These are phyloP conservation scores for Boletus sp. DNA, from an alignment of 1,284 basidiomycete genomes.

Conservation along the genomic window DNA sequence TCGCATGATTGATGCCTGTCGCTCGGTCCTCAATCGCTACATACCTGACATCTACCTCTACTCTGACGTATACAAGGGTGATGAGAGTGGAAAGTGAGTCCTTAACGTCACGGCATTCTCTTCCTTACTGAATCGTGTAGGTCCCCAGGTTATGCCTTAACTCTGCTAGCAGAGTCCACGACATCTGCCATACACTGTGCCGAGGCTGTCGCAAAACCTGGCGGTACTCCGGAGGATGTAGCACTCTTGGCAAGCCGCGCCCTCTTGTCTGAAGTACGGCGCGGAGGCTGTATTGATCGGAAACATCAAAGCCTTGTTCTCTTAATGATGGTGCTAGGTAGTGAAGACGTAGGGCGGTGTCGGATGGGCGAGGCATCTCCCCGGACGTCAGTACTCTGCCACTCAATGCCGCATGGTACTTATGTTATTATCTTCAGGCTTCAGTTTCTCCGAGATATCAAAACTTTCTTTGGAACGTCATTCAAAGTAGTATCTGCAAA, in stretches of 20 bases:
- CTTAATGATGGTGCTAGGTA: constrained; percentile 90
- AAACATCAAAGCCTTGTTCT: constrained; percentile 88
- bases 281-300: constrained; percentile 88
- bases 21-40: constrained; percentile 90
- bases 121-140: constrained; percentile 37
- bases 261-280: constrained; percentile 75
- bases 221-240: constrained; percentile 88
- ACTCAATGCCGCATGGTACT: constrained; percentile 1
- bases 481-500: constrained; percentile 56
- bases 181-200: constrained; percentile 87
- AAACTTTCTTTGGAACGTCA: constrained; percentile 74
- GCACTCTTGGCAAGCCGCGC: constrained; percentile 76
- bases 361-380: constrained; percentile 79
- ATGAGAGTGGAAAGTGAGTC: constrained; percentile 90
- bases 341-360: constrained; percentile 92
- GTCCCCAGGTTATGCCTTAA: constrained; percentile 94
- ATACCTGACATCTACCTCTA: constrained; percentile 98
- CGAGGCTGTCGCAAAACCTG: constrained; percentile 78
- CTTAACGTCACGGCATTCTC: background rate
- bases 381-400: constrained; percentile 63
- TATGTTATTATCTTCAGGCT: constrained; percentile 49
- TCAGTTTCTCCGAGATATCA: constrained; percentile 85
- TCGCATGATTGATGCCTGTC: constrained; percentile 91
- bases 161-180: constrained; percentile 87
- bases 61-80: constrained; percentile 97